These are phyloP conservation scores for Fusarium beomiforme DNA, from an alignment of 2,329 filamentous ascomycete species.

Conservation along the genomic window DNA sequence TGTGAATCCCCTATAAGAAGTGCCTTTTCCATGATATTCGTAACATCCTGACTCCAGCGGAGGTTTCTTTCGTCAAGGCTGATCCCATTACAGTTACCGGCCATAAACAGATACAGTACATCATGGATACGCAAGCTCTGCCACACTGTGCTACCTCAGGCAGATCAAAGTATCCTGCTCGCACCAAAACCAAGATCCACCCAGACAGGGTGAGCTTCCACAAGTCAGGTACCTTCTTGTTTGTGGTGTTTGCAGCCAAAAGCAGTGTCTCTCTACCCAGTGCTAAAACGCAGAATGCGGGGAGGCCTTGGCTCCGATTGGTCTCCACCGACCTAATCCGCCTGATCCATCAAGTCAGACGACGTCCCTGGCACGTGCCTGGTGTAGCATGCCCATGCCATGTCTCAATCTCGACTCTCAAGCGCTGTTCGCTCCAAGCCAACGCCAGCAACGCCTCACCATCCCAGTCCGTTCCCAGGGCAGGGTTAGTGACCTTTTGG, in stretches of 20 bases:
- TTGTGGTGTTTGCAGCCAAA: constrained; percentile 27
- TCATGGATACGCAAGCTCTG: constrained; percentile 25
- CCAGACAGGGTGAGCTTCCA: constrained; percentile 28
- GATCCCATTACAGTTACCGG: constrained; percentile 25
- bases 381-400: constrained; percentile 29
- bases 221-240: constrained; percentile 35
- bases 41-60: neutral
- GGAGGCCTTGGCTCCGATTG: constrained; percentile 42
- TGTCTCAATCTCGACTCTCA: constrained; percentile 34
- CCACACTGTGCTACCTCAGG: constrained; percentile 19
- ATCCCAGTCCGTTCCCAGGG: constrained; percentile 31
- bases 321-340: constrained; percentile 39
- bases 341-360: constrained; percentile 47
- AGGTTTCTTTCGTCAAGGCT: neutral
- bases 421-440: constrained; percentile 24
- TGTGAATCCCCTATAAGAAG: neutral
- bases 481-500: constrained; percentile 25
- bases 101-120: constrained; percentile 23
- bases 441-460: constrained; percentile 30
- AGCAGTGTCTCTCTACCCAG: constrained; percentile 31
- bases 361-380: constrained; percentile 46
- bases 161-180: constrained; percentile 26
- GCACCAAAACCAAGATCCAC: constrained; percentile 17
- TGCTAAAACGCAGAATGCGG: constrained; percentile 41
- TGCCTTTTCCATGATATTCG: neutral